phyloP scores from a whole-genome alignment of 495 filamentous ascomycete genomes.

The Podospora fimiseda region DNA sequence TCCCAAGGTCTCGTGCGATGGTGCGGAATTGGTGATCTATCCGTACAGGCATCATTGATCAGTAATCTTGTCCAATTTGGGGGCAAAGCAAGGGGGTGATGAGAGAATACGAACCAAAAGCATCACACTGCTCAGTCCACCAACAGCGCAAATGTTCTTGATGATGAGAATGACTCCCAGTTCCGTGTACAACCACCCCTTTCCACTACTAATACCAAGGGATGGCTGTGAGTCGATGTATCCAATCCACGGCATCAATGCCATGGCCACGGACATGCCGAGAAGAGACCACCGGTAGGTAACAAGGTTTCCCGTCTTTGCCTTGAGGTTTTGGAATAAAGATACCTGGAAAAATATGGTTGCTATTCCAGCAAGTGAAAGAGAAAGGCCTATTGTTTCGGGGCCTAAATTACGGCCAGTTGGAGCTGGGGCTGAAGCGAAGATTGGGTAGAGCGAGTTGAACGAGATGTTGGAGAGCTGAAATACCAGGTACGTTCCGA shows the following conservation, averaged over 20 bases:
- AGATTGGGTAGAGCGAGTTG: constrained; percentile 89
- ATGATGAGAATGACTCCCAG: constrained; percentile 72
- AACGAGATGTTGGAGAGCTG: constrained; percentile 84
- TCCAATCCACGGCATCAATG: constrained; percentile 84
- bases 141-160: constrained; percentile 83
- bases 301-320: constrained; percentile 75
- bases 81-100: not conserved
- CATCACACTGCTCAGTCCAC: constrained; percentile 82
- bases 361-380: constrained; percentile 75
- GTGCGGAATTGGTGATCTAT: constrained; percentile 88
- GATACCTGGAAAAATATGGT: constrained; percentile 87
- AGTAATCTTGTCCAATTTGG: not conserved
- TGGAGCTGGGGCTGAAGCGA: constrained; percentile 65
- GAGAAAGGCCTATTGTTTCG: constrained; percentile 73
- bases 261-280: constrained; percentile 77
- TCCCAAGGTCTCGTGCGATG: constrained; percentile 77
- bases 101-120: constrained; percentile 71
- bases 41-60: constrained; percentile 14
- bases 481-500: constrained; percentile 80
- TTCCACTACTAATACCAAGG: constrained; percentile 46
- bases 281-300: constrained; percentile 74
- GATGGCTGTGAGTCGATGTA: constrained; percentile 50
- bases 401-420: constrained; percentile 70
- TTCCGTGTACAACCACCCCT: constrained; percentile 64
- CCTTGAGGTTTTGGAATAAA: constrained; percentile 70